phyloP scores from a whole-genome alignment of 2,329 filamentous ascomycete genomes.

The Cladosporium sp. region DNA sequence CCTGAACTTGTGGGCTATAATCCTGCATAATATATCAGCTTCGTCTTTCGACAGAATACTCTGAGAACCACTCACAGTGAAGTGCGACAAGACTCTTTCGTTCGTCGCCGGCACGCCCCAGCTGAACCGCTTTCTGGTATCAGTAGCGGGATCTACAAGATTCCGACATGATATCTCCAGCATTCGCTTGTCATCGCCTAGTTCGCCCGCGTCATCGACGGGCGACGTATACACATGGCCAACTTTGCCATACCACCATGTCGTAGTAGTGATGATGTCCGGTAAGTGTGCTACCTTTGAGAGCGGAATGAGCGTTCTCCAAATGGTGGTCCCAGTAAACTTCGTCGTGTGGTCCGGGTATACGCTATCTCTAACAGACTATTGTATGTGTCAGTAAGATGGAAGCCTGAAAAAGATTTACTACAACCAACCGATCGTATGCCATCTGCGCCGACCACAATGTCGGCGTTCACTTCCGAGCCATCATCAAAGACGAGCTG shows the following conservation, averaged over 20 bases:
- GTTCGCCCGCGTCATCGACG: slow-evolving; percentile 35
- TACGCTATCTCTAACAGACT: slow-evolving; percentile 41
- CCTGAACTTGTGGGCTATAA: slow-evolving; percentile 44
- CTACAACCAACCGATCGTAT: slow-evolving; percentile 47
- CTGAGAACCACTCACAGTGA: slow-evolving; percentile 29
- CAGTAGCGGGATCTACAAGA: slow-evolving; percentile 35
- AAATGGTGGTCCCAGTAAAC: slow-evolving; percentile 54
- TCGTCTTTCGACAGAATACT: slow-evolving; percentile 21
- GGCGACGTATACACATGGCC: slow-evolving; percentile 47
- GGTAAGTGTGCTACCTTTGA: slow-evolving; percentile 34
- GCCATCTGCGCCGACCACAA: slow-evolving; percentile 51
- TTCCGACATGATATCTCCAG: slow-evolving; percentile 45
- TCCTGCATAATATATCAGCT: slow-evolving; percentile 32
- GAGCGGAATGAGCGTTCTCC: slow-evolving; percentile 46
- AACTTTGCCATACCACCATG: slow-evolving; percentile 48
- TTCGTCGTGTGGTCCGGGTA: slow-evolving; percentile 47
- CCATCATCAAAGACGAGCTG: slow-evolving; percentile 50
- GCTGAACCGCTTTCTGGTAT: slow-evolving; percentile 30
- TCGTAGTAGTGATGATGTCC: slow-evolving; percentile 37
- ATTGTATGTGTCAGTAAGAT: not conserved
- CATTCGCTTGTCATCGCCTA: slow-evolving; percentile 28
- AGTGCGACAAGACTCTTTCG: slow-evolving; percentile 41
- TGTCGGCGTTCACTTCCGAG: slow-evolving; percentile 18
- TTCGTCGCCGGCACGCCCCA: slow-evolving; percentile 44
- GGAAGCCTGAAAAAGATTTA: not conserved